These are phyloP conservation scores for Kandelia obovata DNA, from an alignment of 345 rosid species.

Conservation along the genomic window DNA sequence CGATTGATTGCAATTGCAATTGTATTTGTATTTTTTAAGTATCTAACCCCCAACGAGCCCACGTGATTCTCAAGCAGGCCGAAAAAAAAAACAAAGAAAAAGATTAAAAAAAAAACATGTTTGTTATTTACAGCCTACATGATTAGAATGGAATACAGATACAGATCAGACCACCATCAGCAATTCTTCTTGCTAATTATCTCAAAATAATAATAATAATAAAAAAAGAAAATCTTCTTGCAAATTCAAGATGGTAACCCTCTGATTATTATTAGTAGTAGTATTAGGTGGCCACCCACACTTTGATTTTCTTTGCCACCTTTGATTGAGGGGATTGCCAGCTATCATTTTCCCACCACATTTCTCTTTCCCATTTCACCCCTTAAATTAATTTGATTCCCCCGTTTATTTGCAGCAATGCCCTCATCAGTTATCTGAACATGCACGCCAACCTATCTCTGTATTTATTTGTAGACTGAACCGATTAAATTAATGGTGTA, in stretches of 20 bases:
- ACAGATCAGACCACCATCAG: conserved; percentile 5
- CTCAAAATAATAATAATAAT: too few species aligned
- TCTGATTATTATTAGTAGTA: neutral
- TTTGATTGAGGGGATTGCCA: conserved; percentile 28
- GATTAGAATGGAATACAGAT: too few species aligned
- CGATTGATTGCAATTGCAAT: too few species aligned
- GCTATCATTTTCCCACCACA: conserved; percentile 27
- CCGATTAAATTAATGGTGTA: too few species aligned
- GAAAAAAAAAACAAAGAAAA: too few species aligned
- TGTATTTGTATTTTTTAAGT: too few species aligned
- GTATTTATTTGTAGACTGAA: neutral
- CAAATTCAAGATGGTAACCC: neutral
- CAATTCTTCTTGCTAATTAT: neutral
- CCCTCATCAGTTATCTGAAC: neutral
- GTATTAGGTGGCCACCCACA: conserved; percentile 3
- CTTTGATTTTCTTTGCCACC: conserved; percentile 21
- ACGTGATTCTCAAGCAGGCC: too few species aligned
- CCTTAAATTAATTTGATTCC: neutral
- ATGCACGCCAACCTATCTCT: neutral
- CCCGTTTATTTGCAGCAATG: neutral
- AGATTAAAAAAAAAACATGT: too few species aligned
- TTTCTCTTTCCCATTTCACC: conserved; percentile 16
- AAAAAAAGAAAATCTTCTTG: neutral
- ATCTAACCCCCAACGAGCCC: too few species aligned
- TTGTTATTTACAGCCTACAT: too few species aligned